These are phyloP conservation scores for Aspergillus fijiensis DNA, from an alignment of 2,329 filamentous ascomycete species.

Conservation along the genomic window DNA sequence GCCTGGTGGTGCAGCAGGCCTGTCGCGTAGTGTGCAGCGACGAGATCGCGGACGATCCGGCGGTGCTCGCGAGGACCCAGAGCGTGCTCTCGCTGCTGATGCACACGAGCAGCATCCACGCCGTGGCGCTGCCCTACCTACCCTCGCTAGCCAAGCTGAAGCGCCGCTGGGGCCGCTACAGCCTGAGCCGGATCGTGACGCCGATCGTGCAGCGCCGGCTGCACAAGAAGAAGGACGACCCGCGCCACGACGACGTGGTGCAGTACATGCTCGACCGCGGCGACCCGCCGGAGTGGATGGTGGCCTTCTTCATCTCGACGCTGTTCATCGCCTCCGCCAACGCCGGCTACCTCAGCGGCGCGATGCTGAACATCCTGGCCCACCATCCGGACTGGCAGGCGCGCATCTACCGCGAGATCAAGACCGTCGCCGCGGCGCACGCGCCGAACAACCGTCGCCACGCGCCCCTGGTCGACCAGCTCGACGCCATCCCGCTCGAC, in stretches of 20 bases:
- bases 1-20: conserved; percentile 1
- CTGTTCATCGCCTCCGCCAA: conserved; percentile 1
- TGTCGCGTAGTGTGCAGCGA: conserved; percentile 2
- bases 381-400: conserved; percentile 3
- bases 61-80: background rate
- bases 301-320: conserved; percentile 1
- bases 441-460: background rate
- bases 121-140: background rate
- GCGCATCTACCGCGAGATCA: conserved; percentile 4
- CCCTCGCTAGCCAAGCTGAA: conserved; percentile 3
- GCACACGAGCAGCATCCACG: conserved; percentile 2
- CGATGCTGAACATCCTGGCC: conserved; percentile 5
- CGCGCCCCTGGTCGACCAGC: background rate
- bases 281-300: conserved; percentile 2
- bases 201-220: too few species aligned
- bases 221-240: too few species aligned
- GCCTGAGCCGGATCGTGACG: too few species aligned
- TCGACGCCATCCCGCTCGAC: background rate
- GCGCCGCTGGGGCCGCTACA: background rate
- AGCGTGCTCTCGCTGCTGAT: background rate
- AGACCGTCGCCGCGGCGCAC: background rate
- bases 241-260: conserved; percentile 1
- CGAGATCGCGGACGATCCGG: background rate
- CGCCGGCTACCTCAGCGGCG: background rate
- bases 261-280: conserved; percentile 3